Evolutionary conservation across 2,329 filamentous ascomycete genomes (phyloP), one percentile per base, ranked within the genome.

Genomic region (Monilinia fructicola): DNA sequence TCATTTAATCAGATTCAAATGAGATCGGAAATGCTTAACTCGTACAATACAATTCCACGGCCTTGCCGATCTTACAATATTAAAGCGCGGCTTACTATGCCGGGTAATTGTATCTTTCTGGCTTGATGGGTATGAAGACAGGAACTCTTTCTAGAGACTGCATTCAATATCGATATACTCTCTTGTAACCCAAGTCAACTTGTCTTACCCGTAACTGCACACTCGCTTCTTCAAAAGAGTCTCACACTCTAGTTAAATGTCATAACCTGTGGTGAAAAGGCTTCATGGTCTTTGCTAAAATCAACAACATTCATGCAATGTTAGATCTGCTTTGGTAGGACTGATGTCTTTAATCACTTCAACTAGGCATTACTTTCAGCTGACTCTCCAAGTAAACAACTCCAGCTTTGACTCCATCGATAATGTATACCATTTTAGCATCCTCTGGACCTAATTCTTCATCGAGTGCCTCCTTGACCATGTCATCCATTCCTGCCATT

Each of bases 401-500:
- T 1, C 88, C 91, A 2, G 88, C 89, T 76, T 87, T 86, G 48
- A 93, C 88, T 0, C 92, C 93, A 77, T 97, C 93, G 7, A 97
- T 81, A 69, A 97, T 87, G 73, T 84, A 85, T 4, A 96, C 73
- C 44, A 80, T 79, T 65, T 80, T 78, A 0, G 85, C 90, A 55
- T 82, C 81, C 14, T 82, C 78, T n/a, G 82, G 77, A 1, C 90
- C 90, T 66, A 89, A 82, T 60, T 85, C 81, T 67, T 90, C 86
- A 0, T 84, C 74, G 46, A 90, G 90, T 0, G 89, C 89, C 54
- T 85, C 82, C 44, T 89, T 84, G 50, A 97, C 92, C 67, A 89
- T 89, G 52, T 86, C 82, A 72, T 95, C 90, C 78, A 97, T 83
- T 0, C 93, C 93, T 0, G 89, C 88, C 93, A 97, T 97, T 0